Evolutionary conservation across 208 protist species (phyloP).

Genomic region (Acanthamoeba comandoni): DNA sequence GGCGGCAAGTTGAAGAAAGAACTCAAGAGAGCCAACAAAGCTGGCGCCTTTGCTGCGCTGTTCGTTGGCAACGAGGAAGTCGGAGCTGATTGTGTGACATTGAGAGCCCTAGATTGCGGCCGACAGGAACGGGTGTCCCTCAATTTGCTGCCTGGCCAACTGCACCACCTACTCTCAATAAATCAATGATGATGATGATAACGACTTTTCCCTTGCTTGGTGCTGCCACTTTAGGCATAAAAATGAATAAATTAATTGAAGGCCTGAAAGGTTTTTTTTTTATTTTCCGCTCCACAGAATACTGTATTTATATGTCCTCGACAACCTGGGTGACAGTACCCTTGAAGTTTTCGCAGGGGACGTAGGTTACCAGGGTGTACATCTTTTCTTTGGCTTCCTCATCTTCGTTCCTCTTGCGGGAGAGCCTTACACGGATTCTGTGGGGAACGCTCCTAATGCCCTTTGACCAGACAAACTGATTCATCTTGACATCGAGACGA

Average conservation of each 20-base stretch:
- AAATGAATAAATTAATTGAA: too few relatives aligned
- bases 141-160: too few relatives aligned
- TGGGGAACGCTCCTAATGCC: slow-evolving; percentile 93
- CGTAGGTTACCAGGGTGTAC: slow-evolving; percentile 89
- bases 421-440: slow-evolving; percentile 95
- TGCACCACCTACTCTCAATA: too few relatives aligned
- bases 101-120: slow-evolving; percentile 72
- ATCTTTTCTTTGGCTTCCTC: slow-evolving; percentile 91
- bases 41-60: slow-evolving; percentile 52
- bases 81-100: neutral
- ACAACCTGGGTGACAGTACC: slow-evolving; percentile 79
- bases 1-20: slow-evolving; percentile 65
- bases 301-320: slow-evolving; percentile 80
- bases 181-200: too few relatives aligned
- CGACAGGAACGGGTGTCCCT: too few relatives aligned
- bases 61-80: slow-evolving; percentile 75
- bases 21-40: slow-evolving; percentile 71
- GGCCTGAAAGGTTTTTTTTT: too few relatives aligned
- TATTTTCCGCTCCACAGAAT: too few relatives aligned
- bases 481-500: slow-evolving; percentile 95
- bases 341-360: slow-evolving; percentile 86
- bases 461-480: slow-evolving; percentile 97
- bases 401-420: slow-evolving; percentile 92
- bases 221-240: too few relatives aligned
- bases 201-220: too few relatives aligned